Evolutionary conservation across 2,329 filamentous ascomycete species (phyloP), one percentile per base, ranked within the genome.

Genomic region (Aspergillus sp.): DNA sequence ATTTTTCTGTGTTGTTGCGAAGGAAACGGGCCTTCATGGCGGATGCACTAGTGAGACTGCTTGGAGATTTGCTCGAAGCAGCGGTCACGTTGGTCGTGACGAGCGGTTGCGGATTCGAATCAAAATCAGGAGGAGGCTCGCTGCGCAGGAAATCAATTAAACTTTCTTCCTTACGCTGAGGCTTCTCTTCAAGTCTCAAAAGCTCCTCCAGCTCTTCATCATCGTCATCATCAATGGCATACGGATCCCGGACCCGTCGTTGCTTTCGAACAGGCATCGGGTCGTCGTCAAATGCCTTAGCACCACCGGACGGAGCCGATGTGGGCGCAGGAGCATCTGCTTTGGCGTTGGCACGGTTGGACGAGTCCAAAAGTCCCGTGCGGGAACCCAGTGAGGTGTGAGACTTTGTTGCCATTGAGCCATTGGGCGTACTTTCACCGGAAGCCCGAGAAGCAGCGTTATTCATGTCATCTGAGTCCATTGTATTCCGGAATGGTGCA

Each of bases 241-340:
- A 97, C 0, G 91, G 93, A 60, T 98, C 93, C 48, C 81, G 86
- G 45, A 90, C 82, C 23, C 88, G 83, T 41, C 85, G 81, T 41
- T 85, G 87, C 61, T 87, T 95, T 46, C 86, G 81, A 57, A 81
- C 79, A 4, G 88, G 85, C 63, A 83, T 77, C 66, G 75, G 53
- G 37, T 58, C 57, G 17, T 12, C 25, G 15, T 62, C 59, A 5
- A 72, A 67, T 9, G 54, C 55, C 47, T 60, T 52, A 17, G 51
- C 44, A n/a, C 38, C 27, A 17, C 52, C 52, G 33, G 51, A 46
- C 7, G 54, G 42, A 15, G 52, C 50, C 5, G 51, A 19, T 10
- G 53, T 51, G 43, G 57, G 58, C 20, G 48, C 33, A 12, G 43
- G 30, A 17, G 53, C 33, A n/a, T 65, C 62, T 22, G 49, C 45